phyloP scores from a whole-genome alignment of 345 rosid genomes.

The Gossypium anomalum region DNA sequence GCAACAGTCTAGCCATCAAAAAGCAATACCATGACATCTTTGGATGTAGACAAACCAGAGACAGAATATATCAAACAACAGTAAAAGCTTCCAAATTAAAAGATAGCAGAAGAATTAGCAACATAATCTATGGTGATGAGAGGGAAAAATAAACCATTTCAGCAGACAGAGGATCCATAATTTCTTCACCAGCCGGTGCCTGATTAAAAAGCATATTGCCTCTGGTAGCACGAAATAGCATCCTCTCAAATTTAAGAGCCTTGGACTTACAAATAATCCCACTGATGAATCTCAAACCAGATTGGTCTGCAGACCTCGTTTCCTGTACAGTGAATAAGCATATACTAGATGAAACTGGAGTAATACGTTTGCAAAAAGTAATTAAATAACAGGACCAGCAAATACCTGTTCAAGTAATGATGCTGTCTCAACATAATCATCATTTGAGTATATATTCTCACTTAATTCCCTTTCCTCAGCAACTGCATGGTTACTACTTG shows the following conservation, averaged over 20 bases:
- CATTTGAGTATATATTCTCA: constrained; percentile 58
- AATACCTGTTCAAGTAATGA: constrained; percentile 82
- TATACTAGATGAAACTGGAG: constrained; percentile 17
- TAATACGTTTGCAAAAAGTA: constrained; percentile 19
- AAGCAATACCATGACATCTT: constrained; percentile 12
- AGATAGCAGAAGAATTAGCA: constrained; percentile 13
- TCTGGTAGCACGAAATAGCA: constrained; percentile 95
- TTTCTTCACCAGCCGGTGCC: constrained; percentile 78
- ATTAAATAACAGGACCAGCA: constrained; percentile 18
- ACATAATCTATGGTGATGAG: constrained; percentile 3
- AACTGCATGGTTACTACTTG: constrained; percentile 60
- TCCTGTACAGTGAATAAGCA: constrained; percentile 46
- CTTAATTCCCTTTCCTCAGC: constrained; percentile 72
- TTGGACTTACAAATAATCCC: constrained; percentile 79
- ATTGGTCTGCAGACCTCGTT: constrained; percentile 58
- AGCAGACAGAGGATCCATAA: constrained; percentile 77
- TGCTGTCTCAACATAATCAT: constrained; percentile 44
- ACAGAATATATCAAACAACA: not conserved
- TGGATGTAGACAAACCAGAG: not conserved
- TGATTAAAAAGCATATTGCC: constrained; percentile 99
- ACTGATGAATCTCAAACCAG: constrained; percentile 83
- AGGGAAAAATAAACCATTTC: constrained; percentile 61
- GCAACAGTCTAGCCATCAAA: not conserved
- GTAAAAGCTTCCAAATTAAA: constrained; percentile 7
- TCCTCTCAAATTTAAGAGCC: constrained; percentile 77